A percentile compares a stretch with the other conserved stretches of the same genome.
phyloP scores from a whole-genome alignment of 108 stramenopile species.

The Skeletonema tropicum region DNA sequence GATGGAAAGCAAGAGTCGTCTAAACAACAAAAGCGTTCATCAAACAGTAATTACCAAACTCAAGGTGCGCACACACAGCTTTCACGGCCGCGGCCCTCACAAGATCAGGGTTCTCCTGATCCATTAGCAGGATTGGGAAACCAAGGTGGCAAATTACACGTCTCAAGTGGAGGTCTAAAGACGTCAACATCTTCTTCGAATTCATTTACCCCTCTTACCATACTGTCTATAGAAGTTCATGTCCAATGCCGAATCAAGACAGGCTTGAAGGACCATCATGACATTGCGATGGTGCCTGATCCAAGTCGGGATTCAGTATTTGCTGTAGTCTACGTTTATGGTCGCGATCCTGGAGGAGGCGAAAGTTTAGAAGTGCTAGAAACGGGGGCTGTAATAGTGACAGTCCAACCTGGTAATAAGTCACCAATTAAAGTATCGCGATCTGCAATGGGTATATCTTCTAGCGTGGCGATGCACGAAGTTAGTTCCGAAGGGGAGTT shows the following conservation, averaged over 20 bases:
- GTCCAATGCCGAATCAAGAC: conserved; percentile 79
- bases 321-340: conserved; percentile 72
- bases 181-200: conserved; percentile 60
- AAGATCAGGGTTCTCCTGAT: conserved; percentile 36
- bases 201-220: conserved; percentile 64
- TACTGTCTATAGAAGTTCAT: conserved; percentile 88
- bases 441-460: conserved; percentile 51
- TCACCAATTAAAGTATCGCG: conserved; percentile 3
- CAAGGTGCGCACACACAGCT: conserved; percentile 32
- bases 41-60: conserved; percentile 2
- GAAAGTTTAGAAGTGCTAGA: conserved; percentile 72
- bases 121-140: conserved; percentile 76
- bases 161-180: conserved; percentile 82
- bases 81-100: conserved; percentile 33
- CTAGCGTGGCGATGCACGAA: conserved; percentile 54
- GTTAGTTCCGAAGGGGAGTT: conserved; percentile 66
- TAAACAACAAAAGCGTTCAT: conserved; percentile 6
- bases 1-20: neutral
- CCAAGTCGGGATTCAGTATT: conserved; percentile 70
- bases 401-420: conserved; percentile 38
- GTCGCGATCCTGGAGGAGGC: conserved; percentile 85
- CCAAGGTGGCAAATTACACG: conserved; percentile 76
- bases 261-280: conserved; percentile 65
- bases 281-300: conserved; percentile 82
- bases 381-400: conserved; percentile 70